Evolutionary conservation across 257 asterid genomes (phyloP).

Genomic region (Fraxinus excelsior): DNA sequence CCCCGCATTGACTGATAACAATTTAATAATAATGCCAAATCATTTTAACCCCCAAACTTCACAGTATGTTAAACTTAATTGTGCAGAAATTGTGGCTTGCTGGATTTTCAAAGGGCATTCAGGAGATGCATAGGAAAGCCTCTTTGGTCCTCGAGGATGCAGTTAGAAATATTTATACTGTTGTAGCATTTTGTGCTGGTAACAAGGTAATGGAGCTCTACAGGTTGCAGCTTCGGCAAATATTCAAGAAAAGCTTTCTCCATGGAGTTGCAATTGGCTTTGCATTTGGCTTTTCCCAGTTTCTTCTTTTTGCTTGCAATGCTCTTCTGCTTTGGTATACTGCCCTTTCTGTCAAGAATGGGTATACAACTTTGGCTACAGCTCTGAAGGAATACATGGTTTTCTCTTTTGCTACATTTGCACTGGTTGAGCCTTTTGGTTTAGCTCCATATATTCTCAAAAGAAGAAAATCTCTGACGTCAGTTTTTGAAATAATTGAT

Average conservation of each 20-base stretch:
- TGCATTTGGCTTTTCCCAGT: slow-evolving; percentile 95
- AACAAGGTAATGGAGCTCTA: slow-evolving; percentile 99
- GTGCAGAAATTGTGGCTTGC: slow-evolving; percentile 99
- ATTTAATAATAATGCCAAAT: background rate
- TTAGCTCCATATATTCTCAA: slow-evolving; percentile 98
- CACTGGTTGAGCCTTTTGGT: slow-evolving; percentile 98
- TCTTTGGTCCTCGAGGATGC: slow-evolving; percentile 98
- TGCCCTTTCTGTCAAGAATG: slow-evolving; percentile 71
- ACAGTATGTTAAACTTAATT: slow-evolving; percentile 17
- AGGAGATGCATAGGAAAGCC: slow-evolving; percentile 99
- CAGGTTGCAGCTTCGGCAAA: slow-evolving; percentile 72
- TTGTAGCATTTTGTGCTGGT: slow-evolving; percentile 98
- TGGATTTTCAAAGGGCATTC: slow-evolving; percentile 98
- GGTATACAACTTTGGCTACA: slow-evolving; percentile 59
- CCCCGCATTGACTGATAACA: background rate
- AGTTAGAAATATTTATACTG: slow-evolving; percentile 94
- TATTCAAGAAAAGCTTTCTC: slow-evolving; percentile 89
- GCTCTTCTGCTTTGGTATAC: slow-evolving; percentile 98
- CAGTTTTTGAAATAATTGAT: slow-evolving; percentile 93
- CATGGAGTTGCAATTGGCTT: slow-evolving; percentile 99
- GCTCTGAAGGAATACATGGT: slow-evolving; percentile 98
- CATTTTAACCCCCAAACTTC: slow-evolving; percentile 12
- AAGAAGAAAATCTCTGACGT: slow-evolving; percentile 79
- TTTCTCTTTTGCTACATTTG: slow-evolving; percentile 96
- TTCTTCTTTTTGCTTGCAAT: slow-evolving; percentile 97